These are phyloP conservation scores for Cicer yamashitae DNA, from an alignment of 306 rosid species.

Conservation along the genomic window DNA sequence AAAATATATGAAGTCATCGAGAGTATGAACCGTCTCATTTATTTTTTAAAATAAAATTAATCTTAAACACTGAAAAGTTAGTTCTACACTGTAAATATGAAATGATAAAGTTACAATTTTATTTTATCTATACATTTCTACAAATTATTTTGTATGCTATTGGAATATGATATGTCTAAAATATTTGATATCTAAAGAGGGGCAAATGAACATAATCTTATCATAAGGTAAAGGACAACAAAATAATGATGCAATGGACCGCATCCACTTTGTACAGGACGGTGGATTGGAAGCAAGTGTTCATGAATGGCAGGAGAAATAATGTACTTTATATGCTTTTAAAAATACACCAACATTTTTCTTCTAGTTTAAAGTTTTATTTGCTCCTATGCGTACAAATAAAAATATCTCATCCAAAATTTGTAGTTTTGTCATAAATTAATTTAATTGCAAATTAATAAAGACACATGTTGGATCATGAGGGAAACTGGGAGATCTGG, in stretches of 20 bases:
- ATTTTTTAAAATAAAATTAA: neutral
- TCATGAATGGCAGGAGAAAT: conserved; percentile 3
- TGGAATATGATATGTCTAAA: conserved; percentile 25
- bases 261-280: conserved; percentile 26
- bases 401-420: neutral
- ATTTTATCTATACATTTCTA: conserved; percentile 2
- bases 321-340: conserved; percentile 13
- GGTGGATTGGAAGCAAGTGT: conserved; percentile 19
- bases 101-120: neutral
- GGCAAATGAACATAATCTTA: conserved; percentile 34
- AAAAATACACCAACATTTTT: neutral
- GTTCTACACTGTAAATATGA: neutral
- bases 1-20: no score
- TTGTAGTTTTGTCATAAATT: neutral
- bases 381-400: neutral
- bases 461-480: neutral
- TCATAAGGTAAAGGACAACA: conserved; percentile 9
- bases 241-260: conserved; percentile 2
- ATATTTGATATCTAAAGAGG: conserved; percentile 19
- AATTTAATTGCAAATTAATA: neutral
- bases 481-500: no score
- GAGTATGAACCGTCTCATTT: no score
- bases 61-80: conserved; percentile 23
- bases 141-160: conserved; percentile 8
- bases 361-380: neutral